Evolutionary conservation across 352 stramenopile genomes (phyloP).

Genomic region (Globisporangium canariense): DNA sequence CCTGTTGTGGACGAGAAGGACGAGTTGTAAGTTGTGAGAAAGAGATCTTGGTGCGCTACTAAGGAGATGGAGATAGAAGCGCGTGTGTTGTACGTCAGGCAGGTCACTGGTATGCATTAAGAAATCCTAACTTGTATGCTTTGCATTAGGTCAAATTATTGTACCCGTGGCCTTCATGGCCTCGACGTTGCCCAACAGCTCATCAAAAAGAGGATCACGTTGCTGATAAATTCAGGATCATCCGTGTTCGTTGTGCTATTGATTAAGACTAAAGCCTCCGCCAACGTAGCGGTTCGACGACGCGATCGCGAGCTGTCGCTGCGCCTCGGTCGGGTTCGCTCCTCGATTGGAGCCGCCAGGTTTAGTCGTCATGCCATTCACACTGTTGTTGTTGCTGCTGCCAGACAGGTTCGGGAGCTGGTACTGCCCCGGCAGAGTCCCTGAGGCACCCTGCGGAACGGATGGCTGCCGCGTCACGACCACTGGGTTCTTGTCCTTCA

Average conservation of each 20-base stretch:
- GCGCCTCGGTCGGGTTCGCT: slow-evolving; percentile 58
- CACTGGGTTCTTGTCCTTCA: slow-evolving; percentile 54
- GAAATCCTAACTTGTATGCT: slow-evolving; percentile 4
- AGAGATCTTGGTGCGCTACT: background rate
- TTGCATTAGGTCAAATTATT: background rate
- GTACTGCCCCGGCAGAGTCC: slow-evolving; percentile 13
- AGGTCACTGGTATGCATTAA: background rate
- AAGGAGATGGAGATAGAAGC: no score
- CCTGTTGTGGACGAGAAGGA: slow-evolving; percentile 53
- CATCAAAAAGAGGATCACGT: background rate
- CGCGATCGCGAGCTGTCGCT: slow-evolving; percentile 83
- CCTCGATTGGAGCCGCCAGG: slow-evolving; percentile 16
- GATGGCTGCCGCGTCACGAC: slow-evolving; percentile 25
- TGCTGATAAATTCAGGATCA: slow-evolving; percentile 3
- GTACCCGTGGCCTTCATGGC: background rate
- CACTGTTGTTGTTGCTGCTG: slow-evolving; percentile 24
- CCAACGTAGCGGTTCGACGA: slow-evolving; percentile 90
- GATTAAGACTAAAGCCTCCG: slow-evolving; percentile 93
- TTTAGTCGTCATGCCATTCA: slow-evolving; percentile 8
- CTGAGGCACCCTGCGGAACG: background rate
- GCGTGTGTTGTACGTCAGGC: slow-evolving; percentile 3
- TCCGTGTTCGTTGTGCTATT: slow-evolving; percentile 30
- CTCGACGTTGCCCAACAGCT: background rate
- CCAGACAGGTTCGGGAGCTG: slow-evolving; percentile 34
- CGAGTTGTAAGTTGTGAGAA: slow-evolving; percentile 46